Conservation (phyloP, 352 stramenopile genomes). For the Globisporangium uncinulatum region DNA sequence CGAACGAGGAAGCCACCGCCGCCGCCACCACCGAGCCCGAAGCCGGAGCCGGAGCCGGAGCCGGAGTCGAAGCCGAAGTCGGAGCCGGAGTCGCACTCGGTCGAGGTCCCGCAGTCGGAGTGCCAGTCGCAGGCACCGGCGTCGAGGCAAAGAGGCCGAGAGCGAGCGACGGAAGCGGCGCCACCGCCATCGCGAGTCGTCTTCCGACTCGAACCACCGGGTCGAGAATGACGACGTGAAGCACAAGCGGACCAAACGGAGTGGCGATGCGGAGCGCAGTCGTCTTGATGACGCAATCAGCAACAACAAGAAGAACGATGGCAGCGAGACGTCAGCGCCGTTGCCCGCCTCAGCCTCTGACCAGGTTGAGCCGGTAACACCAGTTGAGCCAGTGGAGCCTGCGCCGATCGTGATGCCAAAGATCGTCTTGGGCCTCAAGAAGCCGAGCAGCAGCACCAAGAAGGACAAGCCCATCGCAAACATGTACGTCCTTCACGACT, state of each 20-base stretch:
- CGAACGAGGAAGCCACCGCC: conserved; percentile 19
- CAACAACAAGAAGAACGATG: conserved; percentile 11
- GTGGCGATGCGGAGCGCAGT: no score
- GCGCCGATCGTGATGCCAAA: conserved; percentile 20
- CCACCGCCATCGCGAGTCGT: conserved; percentile 16
- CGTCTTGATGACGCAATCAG: no score
- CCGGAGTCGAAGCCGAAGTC: no score
- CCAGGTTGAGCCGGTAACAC: neutral
- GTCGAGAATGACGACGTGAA: conserved; percentile 3
- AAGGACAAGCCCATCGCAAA: conserved; percentile 24
- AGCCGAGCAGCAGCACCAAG: conserved; percentile 19
- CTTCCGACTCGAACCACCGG: conserved; percentile 6
- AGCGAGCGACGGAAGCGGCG: conserved; percentile 14
- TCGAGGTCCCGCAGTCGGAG: conserved; percentile 12
- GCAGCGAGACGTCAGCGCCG: conserved; percentile 3
- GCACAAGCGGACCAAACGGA: conserved; percentile 4
- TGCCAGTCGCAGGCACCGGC: neutral
- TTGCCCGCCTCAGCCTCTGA: neutral
- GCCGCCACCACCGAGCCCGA: conserved; percentile 14
- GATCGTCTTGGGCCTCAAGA: conserved; percentile 44
- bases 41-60: neutral
- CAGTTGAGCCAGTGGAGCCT: neutral
- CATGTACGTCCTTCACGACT: conserved; percentile 14
- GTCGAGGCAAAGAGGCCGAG: conserved; percentile 1
- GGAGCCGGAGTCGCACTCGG: neutral